These are phyloP conservation scores for Ustilago esculenta DNA, from an alignment of 1,284 basidiomycete species.

Conservation along the genomic window DNA sequence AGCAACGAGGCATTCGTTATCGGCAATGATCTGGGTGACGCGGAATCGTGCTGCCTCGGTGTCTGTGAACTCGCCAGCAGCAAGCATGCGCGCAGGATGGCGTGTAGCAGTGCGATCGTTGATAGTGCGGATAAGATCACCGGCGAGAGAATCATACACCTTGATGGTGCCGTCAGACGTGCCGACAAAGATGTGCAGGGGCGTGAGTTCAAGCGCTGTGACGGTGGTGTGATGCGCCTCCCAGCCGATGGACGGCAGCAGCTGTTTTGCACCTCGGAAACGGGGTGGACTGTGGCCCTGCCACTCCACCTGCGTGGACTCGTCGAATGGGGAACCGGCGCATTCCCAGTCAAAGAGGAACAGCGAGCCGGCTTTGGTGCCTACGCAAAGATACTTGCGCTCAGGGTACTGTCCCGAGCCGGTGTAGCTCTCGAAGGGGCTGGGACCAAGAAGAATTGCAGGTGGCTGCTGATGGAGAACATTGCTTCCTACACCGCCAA, in stretches of 20 bases:
- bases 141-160: conserved; percentile 77
- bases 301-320: conserved; percentile 44
- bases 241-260: conserved; percentile 69
- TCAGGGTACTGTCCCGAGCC: conserved; percentile 48
- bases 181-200: conserved; percentile 46
- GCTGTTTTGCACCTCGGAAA: conserved; percentile 73
- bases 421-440: conserved; percentile 20
- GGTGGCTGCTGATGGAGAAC: conserved; percentile 1
- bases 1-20: conserved; percentile 75
- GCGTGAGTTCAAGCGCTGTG: conserved; percentile 55
- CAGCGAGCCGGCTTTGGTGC: conserved; percentile 56
- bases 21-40: conserved; percentile 75
- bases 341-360: conserved; percentile 61
- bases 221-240: conserved; percentile 55
- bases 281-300: conserved; percentile 71
- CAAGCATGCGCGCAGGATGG: conserved; percentile 72
- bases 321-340: conserved; percentile 31
- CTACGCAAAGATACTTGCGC: conserved; percentile 58
- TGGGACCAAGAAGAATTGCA: conserved; percentile 35
- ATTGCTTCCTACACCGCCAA: background rate
- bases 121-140: conserved; percentile 59
- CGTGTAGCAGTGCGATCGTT: conserved; percentile 61
- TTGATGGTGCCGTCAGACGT: conserved; percentile 73
- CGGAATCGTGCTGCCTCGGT: conserved; percentile 69
- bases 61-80: conserved; percentile 69